Base-by-base conservation (phyloP, 306 rosid species). In the Neltuma alba region DNA sequence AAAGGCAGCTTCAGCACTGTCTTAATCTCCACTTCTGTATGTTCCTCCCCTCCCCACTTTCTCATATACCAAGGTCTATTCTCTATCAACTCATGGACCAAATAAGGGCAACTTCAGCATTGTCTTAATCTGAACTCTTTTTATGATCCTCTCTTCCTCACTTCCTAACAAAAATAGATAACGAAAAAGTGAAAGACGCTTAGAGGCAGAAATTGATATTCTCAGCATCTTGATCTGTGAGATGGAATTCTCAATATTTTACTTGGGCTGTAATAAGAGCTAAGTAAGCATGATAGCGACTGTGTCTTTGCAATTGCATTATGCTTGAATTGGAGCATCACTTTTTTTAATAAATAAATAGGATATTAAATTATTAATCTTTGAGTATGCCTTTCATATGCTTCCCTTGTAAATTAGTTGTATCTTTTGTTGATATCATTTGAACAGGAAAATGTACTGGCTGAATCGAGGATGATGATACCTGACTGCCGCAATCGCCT, bases 391-490 rank as follows among this genome's bases (percentile, higher is more conserved):
- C 28, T 83, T 27, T 70, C 45, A 25, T 63, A 50, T 62, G 16
- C 54, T 58, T 76, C 60, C 69, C 74, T 50, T 72, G 33, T 34
- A 41, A 55, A 75, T 33, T 70, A 23, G 28, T 54, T 40, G 71
- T 65, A 27, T 55, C 34, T 50, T 31, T 61, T 83, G 31, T 18
- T 79, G 27, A 52, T 83, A 47, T 75, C 36, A 37, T 75, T 78
- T 78, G 78, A 74, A 75, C 91, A 94, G 98, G 98, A 94, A 87
- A 92, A 91, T 87, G 98, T 94, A 80, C 77, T 94, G 81, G 98
- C 91, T 33, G 98, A 94, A 88, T 94, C 97, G 70, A 89, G 97
- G 88, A 94, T 92, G 98, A 94, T 92, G 98, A 85, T 94, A 77
- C 98, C 98, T 0, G 98, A 94, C 63, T 94, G 94, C 66, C 87